Evolutionary conservation across 306 rosid genomes (phyloP), one percentile per base, ranked within the genome.

Genomic region (Medicago ruthenica): DNA sequence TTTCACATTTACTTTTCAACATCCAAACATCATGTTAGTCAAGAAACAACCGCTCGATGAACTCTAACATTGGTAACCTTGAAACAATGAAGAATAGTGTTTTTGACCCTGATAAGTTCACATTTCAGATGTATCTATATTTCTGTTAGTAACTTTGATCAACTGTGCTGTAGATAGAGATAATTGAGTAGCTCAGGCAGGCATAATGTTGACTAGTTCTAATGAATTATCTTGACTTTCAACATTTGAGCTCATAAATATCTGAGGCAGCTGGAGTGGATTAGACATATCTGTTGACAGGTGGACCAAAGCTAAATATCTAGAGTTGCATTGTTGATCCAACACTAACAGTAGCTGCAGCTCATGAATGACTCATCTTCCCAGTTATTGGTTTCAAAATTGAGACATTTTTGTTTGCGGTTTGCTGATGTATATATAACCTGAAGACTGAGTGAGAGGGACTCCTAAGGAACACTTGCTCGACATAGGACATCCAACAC

Each of bases 281-380:
- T 0, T 16, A 15, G 20, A 15, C 22, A 76, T 65, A 71, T 71
- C 18, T 18, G 27, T 36, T 17, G 67, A 54, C 60, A 73, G 50
- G 64, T 74, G 60, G 57, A 27, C 22, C 12, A 51, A 61, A 75
- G 36, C 9, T 70, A 75, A 75, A 75, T 67, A 75, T 75, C 80
- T 47, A 65, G 34, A 40, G 16, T 11, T 65, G 16, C 51, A 40
- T 40, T 57, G 16, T 36, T 41, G 7, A 17, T 37, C 69, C 48
- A 63, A 67, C 5, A 5, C n/a, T 34, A 21, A 54, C 4, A 12
- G 12, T 7, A 27, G 57, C 58, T 62, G 54, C 51, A 17, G 22
- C 45, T 17, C 48, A 45, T 21, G 45, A 73, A 69, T 24, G 47
- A 34, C n/a, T 36, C 73, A 75, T 17, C 27, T 53, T 63, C 2